phyloP scores from a whole-genome alignment of 23 red algal genomes.

The Gracilaria gracilis region DNA sequence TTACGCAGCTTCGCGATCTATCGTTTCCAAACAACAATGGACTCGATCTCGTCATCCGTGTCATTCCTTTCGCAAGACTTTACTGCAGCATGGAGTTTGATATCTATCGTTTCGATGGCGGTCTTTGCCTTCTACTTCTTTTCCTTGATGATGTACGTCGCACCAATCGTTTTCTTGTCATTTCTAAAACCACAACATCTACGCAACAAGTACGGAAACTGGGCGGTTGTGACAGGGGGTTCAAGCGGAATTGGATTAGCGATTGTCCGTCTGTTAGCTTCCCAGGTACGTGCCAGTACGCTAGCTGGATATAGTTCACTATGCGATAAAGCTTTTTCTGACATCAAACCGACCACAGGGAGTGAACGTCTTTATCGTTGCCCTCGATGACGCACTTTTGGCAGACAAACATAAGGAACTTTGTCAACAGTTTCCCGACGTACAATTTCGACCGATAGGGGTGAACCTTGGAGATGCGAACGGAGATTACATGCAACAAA shows the following conservation, averaged over 20 bases:
- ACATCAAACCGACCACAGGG: not conserved
- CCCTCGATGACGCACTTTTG: slow-evolving; percentile 74
- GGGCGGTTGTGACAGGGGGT: slow-evolving; percentile 91
- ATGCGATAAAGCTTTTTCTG: not conserved
- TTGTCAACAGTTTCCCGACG: slow-evolving; percentile 47
- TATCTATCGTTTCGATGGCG: not conserved
- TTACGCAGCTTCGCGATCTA: not conserved
- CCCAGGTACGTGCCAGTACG: slow-evolving; percentile 38
- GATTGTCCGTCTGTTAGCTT: slow-evolving; percentile 59
- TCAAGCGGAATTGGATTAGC: slow-evolving; percentile 95
- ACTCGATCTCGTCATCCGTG: not conserved
- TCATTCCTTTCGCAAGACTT: not conserved
- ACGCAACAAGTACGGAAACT: slow-evolving; percentile 74
- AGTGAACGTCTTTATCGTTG: slow-evolving; percentile 70
- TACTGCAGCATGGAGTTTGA: not conserved
- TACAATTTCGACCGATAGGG: slow-evolving; percentile 61
- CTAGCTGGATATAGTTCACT: not conserved
- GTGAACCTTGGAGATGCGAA: slow-evolving; percentile 69
- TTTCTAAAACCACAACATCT: slow-evolving; percentile 49
- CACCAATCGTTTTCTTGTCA: slow-evolving; percentile 46
- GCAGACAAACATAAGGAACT: slow-evolving; percentile 38
- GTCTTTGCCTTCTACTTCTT: not conserved
- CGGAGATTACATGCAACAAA: slow-evolving; percentile 61
- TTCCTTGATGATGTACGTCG: slow-evolving; percentile 36
- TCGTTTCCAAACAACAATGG: not conserved